Evolutionary conservation across 2,329 filamentous ascomycete genomes (phyloP).

Genomic region (Lachnellula subtilissima): DNA sequence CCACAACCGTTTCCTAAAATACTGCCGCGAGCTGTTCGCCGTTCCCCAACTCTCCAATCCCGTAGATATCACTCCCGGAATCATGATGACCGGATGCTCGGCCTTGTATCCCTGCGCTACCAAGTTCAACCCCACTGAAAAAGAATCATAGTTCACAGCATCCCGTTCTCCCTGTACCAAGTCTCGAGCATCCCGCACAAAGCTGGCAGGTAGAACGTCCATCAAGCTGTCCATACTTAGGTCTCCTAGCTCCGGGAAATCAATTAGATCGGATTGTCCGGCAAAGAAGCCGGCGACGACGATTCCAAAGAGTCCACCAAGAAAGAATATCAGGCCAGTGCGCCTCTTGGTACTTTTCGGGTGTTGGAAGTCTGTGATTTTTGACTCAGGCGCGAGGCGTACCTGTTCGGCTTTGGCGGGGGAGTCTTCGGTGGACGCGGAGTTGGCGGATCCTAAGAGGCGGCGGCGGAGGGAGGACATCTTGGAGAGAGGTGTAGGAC

Average conservation of each 20-base stretch:
- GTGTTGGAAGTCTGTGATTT: conserved; percentile 31
- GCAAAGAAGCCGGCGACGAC: conserved; percentile 88
- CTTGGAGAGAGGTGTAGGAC: not conserved
- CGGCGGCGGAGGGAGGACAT: conserved; percentile 26
- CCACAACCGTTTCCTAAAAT: conserved; percentile 93
- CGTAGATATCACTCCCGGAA: conserved; percentile 95
- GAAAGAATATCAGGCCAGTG: conserved; percentile 75
- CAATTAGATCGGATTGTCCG: conserved; percentile 82
- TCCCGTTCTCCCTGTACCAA: conserved; percentile 84
- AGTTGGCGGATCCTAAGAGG: conserved; percentile 12
- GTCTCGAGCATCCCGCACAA: conserved; percentile 81
- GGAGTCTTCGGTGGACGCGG: conserved; percentile 11
- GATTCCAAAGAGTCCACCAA: conserved; percentile 88
- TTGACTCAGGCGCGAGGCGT: conserved; percentile 46
- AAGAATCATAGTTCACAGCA: conserved; percentile 86
- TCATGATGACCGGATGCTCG: conserved; percentile 89
- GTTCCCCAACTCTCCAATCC: conserved; percentile 97
- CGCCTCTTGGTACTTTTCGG: conserved; percentile 47
- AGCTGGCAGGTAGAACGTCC: conserved; percentile 80
- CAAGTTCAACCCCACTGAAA: conserved; percentile 81
- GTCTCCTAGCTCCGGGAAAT: conserved; percentile 65
- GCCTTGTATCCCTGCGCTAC: conserved; percentile 74
- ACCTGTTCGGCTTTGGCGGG: conserved; percentile 38
- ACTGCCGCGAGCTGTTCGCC: conserved; percentile 74
- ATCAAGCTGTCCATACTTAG: conserved; percentile 79